phyloP scores from a whole-genome alignment of 768 basidiomycete species.

The Erythrobasidium yunnanense region DNA sequence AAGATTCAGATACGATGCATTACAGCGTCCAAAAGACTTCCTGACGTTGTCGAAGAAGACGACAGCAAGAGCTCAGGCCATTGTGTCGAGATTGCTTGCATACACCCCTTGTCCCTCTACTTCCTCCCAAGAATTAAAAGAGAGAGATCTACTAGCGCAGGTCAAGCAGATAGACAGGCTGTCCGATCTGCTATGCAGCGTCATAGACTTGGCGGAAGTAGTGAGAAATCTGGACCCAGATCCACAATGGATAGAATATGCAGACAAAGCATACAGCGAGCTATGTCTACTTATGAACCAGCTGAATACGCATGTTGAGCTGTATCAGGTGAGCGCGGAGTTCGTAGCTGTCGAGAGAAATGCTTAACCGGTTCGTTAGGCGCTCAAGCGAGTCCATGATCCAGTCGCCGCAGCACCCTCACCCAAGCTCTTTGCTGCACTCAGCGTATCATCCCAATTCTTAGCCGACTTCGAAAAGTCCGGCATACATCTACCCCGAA shows the following conservation, averaged over 20 bases:
- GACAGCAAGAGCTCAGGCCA: constrained; percentile 61
- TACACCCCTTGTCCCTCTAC: constrained; percentile 18
- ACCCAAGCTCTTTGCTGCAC: constrained; percentile 35
- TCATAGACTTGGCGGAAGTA: constrained; percentile 91
- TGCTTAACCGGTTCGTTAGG: no score
- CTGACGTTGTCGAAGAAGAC: constrained; percentile 66
- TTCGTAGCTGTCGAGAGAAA: no score
- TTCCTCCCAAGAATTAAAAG: constrained; percentile 29
- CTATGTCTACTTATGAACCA: constrained; percentile 97
- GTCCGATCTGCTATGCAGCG: constrained; percentile 87
- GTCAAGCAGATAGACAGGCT: constrained; percentile 61
- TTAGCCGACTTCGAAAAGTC: constrained; percentile 96
- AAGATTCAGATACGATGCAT: constrained; percentile 67
- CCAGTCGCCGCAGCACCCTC: constrained; percentile 34
- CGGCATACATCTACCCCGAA: constrained; percentile 74
- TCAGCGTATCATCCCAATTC: constrained; percentile 72
- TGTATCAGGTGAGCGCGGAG: constrained; percentile 41
- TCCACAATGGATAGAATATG: constrained; percentile 64
- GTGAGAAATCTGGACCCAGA: constrained; percentile 90
- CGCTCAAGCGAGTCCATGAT: constrained; percentile 38
- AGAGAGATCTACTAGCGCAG: constrained; percentile 50
- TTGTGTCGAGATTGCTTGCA: constrained; percentile 69
- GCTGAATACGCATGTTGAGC: constrained; percentile 79
- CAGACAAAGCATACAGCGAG: constrained; percentile 76
- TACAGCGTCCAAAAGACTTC: constrained; percentile 61